phyloP scores from a whole-genome alignment of 345 rosid species.

The Eucalyptus cloeziana region DNA sequence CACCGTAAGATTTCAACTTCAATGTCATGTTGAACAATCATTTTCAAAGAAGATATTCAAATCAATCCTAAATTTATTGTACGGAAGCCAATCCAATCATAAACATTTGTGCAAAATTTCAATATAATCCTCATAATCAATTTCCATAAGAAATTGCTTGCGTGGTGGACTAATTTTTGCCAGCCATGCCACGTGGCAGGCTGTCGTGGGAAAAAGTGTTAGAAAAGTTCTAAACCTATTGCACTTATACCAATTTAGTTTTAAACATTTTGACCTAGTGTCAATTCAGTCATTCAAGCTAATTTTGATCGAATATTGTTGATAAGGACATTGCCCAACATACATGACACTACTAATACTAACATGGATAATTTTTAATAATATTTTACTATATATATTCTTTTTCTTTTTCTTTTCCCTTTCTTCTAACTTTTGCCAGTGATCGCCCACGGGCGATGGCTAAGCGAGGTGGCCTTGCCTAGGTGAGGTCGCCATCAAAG shows the following conservation, averaged over 20 bases:
- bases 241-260: accelerated
- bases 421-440: accelerated
- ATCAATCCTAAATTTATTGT: accelerated
- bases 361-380: too few species aligned
- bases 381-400: too few species aligned
- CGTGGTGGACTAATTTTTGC: too few species aligned
- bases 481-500: too few species aligned
- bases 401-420: too few species aligned
- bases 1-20: not conserved
- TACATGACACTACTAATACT: accelerated
- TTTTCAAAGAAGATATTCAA: not conserved
- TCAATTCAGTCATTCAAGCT: accelerated
- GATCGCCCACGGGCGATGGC: accelerated
- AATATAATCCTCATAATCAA: not conserved
- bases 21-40: not conserved
- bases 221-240: accelerated
- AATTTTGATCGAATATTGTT: too few species aligned
- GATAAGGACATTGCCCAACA: accelerated
- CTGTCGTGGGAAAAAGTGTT: too few species aligned
- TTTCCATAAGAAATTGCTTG: accelerated
- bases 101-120: not conserved
- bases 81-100: not conserved
- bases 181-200: not conserved
- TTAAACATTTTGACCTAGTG: accelerated
- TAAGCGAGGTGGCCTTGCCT: too few species aligned